Conservation (phyloP, 2,329 filamentous ascomycete species). For the Fusarium illudens region DNA sequence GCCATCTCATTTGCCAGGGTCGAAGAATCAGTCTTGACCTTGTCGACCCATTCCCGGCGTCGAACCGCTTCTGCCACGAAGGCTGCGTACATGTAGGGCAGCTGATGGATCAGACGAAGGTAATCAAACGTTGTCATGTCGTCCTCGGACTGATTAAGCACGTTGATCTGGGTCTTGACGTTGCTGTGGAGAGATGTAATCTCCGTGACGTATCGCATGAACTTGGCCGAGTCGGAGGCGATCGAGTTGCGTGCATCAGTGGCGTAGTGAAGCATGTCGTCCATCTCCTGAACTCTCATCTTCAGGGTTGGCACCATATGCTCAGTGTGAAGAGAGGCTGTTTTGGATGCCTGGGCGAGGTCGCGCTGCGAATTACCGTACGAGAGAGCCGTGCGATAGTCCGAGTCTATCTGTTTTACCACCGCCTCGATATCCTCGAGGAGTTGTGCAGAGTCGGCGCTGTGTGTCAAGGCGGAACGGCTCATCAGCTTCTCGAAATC, state of each 20-base stretch:
- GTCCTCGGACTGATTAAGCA: conserved; percentile 76
- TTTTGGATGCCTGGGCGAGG: conserved; percentile 68
- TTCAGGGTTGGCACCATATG: conserved; percentile 66
- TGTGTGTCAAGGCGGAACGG: conserved; percentile 64
- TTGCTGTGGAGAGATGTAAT: conserved; percentile 79
- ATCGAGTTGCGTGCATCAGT: conserved; percentile 74
- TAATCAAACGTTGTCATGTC: conserved; percentile 83
- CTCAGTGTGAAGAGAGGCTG: conserved; percentile 70
- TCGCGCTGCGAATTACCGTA: conserved; percentile 71
- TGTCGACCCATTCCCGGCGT: conserved; percentile 89
- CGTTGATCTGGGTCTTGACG: conserved; percentile 76
- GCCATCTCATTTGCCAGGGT: conserved; percentile 93
- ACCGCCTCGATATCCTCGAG: conserved; percentile 87
- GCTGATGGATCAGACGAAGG: conserved; percentile 79
- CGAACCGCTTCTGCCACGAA: conserved; percentile 86
- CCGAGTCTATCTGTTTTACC: conserved; percentile 84
- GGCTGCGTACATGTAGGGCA: conserved; percentile 90
- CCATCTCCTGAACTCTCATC: conserved; percentile 67
- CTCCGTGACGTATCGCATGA: conserved; percentile 83
- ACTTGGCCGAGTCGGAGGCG: conserved; percentile 70
- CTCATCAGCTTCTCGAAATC: conserved; percentile 68
- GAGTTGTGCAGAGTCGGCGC: conserved; percentile 72
- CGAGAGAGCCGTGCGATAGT: conserved; percentile 79
- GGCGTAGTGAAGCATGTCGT: conserved; percentile 65
- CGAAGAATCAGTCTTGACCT: conserved; percentile 86